Conservation (phyloP, 2,329 filamentous ascomycete species). For the Aureobasidium sp. region DNA sequence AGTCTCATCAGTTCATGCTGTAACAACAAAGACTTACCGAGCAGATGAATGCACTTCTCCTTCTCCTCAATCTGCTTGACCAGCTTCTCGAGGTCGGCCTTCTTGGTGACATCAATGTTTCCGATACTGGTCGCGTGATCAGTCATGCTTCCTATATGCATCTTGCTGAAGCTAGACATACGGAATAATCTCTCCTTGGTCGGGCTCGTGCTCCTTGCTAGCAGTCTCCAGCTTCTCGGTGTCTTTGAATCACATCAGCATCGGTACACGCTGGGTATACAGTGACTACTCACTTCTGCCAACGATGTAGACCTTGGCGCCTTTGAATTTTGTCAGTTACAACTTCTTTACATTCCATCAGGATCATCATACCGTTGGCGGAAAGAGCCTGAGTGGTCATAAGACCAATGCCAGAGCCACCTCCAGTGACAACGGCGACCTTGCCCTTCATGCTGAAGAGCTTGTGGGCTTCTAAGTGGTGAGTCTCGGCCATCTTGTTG, state of each 20-base stretch:
- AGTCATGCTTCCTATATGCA: constrained; percentile 17
- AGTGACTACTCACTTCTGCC: constrained; percentile 34
- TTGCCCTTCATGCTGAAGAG: constrained; percentile 48
- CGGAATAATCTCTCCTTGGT: constrained; percentile 52
- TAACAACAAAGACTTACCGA: constrained; percentile 48
- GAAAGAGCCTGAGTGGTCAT: constrained; percentile 53
- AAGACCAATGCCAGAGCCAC: constrained; percentile 53
- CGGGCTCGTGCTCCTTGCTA: constrained; percentile 42
- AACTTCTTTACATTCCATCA: neutral
- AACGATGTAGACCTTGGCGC: constrained; percentile 54
- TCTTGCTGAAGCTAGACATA: constrained; percentile 15
- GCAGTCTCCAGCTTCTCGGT: constrained; percentile 37
- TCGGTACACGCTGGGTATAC: neutral
- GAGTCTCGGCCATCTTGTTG: constrained; percentile 34
- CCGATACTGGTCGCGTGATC: constrained; percentile 30
- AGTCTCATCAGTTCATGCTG: neutral
- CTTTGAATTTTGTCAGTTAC: constrained; percentile 17
- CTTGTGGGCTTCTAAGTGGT: constrained; percentile 40
- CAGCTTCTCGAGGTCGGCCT: constrained; percentile 50
- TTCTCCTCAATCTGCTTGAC: constrained; percentile 50
- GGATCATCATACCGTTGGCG: constrained; percentile 36
- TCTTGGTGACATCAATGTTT: constrained; percentile 55
- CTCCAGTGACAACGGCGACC: constrained; percentile 52
- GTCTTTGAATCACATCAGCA: constrained; percentile 17
- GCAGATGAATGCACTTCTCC: constrained; percentile 57